Conservation (phyloP, 1,284 basidiomycete genomes). For the Rhodotorula sp. region DNA sequence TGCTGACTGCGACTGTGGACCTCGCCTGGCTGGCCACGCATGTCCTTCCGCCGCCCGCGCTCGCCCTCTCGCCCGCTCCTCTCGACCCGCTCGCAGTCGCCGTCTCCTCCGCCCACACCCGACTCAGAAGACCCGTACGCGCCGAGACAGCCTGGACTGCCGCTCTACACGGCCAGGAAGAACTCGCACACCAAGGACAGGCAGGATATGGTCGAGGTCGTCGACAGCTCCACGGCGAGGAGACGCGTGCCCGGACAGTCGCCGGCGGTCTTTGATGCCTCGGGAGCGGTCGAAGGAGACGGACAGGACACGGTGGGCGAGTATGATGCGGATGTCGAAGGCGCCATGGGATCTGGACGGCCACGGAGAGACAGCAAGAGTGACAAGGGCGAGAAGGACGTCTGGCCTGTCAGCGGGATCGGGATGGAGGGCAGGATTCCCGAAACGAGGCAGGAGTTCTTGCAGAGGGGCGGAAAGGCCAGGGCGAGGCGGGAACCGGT, state of each 20-base stretch:
- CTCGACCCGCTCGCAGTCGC: constrained; percentile 7
- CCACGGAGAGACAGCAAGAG: not conserved
- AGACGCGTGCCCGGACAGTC: constrained; percentile 10
- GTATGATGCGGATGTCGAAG: not conserved
- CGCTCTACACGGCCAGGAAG: constrained; percentile 21
- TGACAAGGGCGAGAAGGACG: constrained; percentile 17
- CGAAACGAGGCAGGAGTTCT: constrained; percentile 31
- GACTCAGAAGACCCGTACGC: constrained; percentile 26
- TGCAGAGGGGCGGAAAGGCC: constrained; percentile 1
- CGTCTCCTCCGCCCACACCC: constrained; percentile 6
- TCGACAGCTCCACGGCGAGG: constrained; percentile 31
- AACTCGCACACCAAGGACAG: not conserved
- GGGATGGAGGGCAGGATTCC: constrained; percentile 36
- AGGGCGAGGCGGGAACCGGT: constrained; percentile 1
- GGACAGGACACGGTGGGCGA: not conserved
- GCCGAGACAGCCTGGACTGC: constrained; percentile 33
- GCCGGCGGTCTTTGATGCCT: too few relatives aligned
- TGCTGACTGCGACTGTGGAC: too few relatives aligned
- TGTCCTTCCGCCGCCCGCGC: constrained; percentile 7
- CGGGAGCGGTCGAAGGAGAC: not conserved
- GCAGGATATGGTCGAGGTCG: constrained; percentile 20
- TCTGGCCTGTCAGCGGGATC: constrained; percentile 35
- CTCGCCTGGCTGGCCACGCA: too few relatives aligned
- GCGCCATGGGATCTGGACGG: not conserved
- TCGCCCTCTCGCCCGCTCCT: not conserved